Evolutionary conservation across 306 rosid genomes (phyloP), one percentile per base, ranked within the genome.

Genomic region (Astragalus membranaceus): DNA sequence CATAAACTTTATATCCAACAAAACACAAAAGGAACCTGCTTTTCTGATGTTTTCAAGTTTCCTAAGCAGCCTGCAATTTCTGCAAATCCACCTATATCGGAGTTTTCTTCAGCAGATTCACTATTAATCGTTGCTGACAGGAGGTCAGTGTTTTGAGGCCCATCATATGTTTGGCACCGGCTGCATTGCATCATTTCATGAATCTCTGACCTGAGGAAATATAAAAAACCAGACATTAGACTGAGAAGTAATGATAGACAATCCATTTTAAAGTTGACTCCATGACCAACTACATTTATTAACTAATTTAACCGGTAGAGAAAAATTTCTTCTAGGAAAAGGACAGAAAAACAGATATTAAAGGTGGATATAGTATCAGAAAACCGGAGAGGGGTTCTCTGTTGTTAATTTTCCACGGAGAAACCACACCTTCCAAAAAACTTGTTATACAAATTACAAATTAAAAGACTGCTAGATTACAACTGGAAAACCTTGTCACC

Each of bases 61-160:
- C 79, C 80, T 47, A 90, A 77, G 88, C 96, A 87, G 83, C 98
- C 98, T 30, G 97, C 52, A 74, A 74, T 79, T 79, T 85, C 85
- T 54, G 98, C 98, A 84, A 93, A 93, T 87, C 97, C 96, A 47
- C 98, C 98, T 64, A 90, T 87, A 74, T 93, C 98, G 72, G 82
- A 56, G 70, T 53, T 79, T 69, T 84, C 88, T 70, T 78, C 88
- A 70, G 70, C 82, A 30, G 79, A 67, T 76, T 79, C 86, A 59
- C 84, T 47, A 62, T 64, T 49, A 54, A 26, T 12, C 57, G n/a
- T 37, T 10, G 74, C 55, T 16, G 80, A 67, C 56, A 68, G 79
- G 65, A 63, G 81, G 14, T 74, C 78, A 48, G 53, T 50, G 53
- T 47, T 85, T 72, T 68, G 73, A 48, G 77, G 74, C 60, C 47